Evolutionary conservation across 345 rosid species (phyloP), one percentile per base, ranked within the genome.

Genomic region (Arabidopsis thaliana): DNA sequence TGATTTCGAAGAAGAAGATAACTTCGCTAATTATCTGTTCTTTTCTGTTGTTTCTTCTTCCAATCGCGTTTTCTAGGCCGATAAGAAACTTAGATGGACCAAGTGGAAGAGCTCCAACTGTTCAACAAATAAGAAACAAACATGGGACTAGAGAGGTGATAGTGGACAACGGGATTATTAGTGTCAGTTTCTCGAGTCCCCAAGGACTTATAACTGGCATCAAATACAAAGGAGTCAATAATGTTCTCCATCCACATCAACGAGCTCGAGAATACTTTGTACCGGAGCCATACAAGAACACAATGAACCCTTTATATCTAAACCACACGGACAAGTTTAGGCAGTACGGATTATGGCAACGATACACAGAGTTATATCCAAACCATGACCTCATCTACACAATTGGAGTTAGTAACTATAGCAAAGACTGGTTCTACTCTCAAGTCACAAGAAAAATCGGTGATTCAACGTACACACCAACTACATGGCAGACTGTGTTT

Each of bases 321-420:
- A 75, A 46, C 75, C 61, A 66, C 1, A 37, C 67, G 0, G 56
- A 74, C 4, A 89, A 70, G 97, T 88, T 78, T 73, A 87, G 94
- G 65, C 97, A 91, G 57, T 89, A 91, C 22, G 97, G 97, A 44
- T 44, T 91, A 16, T 88, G 97, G 96, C 82, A 83, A 6, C 82
- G 88, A 1, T 91, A 88, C 69, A 44, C 88, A 10, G 90, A 91
- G 70, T 23, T 91, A 12, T 88, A 89, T 59, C 93, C 76, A 6
- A 33, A 55, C 0, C 68, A 22, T 0, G 97, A 93, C 78, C 91
- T 89, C 0, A 62, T 79, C 37, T 93, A 83, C 81, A 82, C 68
- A 1, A 38, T 91, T 44, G 91, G 90, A 20, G 48, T 36, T 2
- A 83, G 85, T 34, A 72, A 88, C 71, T 79, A 82, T 55, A 49